These are phyloP conservation scores for Podila minutissima DNA, from an alignment of 192 early-diverging fungal genomes.

Conservation along the genomic window DNA sequence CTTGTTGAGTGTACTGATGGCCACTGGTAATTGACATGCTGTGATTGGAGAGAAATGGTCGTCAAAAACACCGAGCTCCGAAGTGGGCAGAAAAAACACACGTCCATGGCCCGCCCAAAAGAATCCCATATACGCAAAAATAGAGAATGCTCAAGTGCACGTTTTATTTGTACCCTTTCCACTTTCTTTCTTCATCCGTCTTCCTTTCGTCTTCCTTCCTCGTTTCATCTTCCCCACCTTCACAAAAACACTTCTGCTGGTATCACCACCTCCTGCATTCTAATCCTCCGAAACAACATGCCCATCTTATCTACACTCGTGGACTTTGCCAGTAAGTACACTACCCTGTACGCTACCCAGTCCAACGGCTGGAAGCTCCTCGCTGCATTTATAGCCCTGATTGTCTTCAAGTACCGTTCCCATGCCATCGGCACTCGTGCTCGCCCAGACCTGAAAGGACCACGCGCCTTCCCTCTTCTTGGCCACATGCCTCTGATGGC, in stretches of 20 bases:
- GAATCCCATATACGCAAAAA: too few species aligned
- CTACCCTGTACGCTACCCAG: not conserved
- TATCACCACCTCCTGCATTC: not conserved
- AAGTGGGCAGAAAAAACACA: too few species aligned
- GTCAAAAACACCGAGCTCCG: too few species aligned
- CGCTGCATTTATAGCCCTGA: not conserved
- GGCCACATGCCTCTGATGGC: conserved; percentile 14
- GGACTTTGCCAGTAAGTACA: not conserved
- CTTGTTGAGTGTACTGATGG: too few species aligned
- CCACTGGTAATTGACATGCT: too few species aligned
- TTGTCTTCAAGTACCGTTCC: conserved; percentile 23
- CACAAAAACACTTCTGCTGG: not conserved
- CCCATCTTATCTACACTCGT: not conserved
- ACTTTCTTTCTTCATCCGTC: too few species aligned
- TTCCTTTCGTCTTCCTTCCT: not conserved
- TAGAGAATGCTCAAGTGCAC: too few species aligned
- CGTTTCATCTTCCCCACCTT: not conserved
- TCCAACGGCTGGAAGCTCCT: conserved; percentile 12
- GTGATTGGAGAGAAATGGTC: too few species aligned
- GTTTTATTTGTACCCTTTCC: too few species aligned
- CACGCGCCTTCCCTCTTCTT: conserved; percentile 14
- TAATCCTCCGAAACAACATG: not conserved
- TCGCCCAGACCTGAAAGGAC: conserved; percentile 18
- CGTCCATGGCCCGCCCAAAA: too few species aligned
- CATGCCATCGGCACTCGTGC: conserved; percentile 21